Evolutionary conservation across 192 early-diverging fungal genomes (phyloP), one percentile per base, ranked within the genome.

Genomic region (Podila verticillata): DNA sequence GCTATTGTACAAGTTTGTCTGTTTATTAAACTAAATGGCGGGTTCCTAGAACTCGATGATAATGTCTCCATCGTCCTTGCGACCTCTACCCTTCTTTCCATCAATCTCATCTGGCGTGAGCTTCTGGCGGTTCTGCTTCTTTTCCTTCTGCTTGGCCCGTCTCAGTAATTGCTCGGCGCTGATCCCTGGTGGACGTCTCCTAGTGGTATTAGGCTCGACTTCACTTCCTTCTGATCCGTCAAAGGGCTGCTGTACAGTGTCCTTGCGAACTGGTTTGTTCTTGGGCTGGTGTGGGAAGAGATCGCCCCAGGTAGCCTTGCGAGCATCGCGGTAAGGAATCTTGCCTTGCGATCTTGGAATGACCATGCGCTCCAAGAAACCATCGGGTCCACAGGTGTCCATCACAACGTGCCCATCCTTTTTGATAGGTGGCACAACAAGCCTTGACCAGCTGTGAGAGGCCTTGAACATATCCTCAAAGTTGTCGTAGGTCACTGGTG

Each of bases 241-340:
- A 12, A 54, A 22, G 51, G 66, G 61, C 5, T 75, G 68, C 39
- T 63, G 51, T 6, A 71, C 68, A 13, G 36, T 34, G 10, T 68
- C 65, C 29, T 80, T 80, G 51, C 70, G 51, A 17, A 80, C 70
- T 7, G 77, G 65, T 29, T 66, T 80, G 35, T 87, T 90, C 58
- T 92, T 93, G 7, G 93, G 90, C 29, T 34, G 48, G 66, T 95
- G 92, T 65, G 94, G 94, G 73, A 94, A 92, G 32, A 92, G 65
- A 69, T 95, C 95, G n/a, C 93, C 94, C 95, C 95, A 96, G 70
- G 80, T 85, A 0, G 86, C 79, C 81, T 96, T 95, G 22, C 91
- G 81, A 0, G 91, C 91, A 74, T 93, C 94, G n/a, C 88, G 71
- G 68, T 93, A 95, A 1, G 84, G 83, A 61, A 89, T 74, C 84